A percentile compares a stretch with the other conserved stretches of the same genome.
Evolutionary conservation across 2,329 filamentous ascomycete species (phyloP).

Genomic region (Sporothrix euskadiensis): DNA sequence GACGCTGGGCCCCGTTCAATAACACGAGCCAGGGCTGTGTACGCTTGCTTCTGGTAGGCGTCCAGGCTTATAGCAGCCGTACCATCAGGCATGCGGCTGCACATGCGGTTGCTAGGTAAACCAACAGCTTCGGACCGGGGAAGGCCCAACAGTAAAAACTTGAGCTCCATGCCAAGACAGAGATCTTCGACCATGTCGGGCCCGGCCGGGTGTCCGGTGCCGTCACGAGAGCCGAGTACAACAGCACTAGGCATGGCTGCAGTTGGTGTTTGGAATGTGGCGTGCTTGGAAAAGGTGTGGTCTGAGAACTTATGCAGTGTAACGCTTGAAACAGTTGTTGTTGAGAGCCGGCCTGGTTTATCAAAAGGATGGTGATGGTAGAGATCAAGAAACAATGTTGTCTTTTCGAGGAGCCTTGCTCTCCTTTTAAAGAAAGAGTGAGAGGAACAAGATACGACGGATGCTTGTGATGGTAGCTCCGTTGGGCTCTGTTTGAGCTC

Average conservation of each 20-base stretch:
- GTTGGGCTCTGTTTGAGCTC: neutral
- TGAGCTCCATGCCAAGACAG: conserved; percentile 40
- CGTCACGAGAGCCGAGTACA: neutral
- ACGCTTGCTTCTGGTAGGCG: conserved; percentile 31
- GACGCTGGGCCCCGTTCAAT: conserved; percentile 32
- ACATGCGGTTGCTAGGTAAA: conserved; percentile 10
- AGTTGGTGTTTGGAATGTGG: neutral
- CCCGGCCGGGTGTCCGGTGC: neutral
- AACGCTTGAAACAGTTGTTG: neutral
- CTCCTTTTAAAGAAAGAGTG: neutral
- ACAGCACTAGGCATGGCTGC: conserved; percentile 26
- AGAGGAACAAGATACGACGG: neutral
- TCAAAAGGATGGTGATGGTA: neutral
- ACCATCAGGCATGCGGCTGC: neutral
- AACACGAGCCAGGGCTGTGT: conserved; percentile 34
- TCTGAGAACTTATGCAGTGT: neutral
- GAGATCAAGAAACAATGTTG: neutral
- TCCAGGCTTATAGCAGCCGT: neutral
- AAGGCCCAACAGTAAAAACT: conserved; percentile 39
- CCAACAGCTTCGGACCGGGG: conserved; percentile 16
- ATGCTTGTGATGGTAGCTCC: neutral
- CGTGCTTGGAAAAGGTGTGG: neutral
- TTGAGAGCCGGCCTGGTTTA: too few relatives aligned
- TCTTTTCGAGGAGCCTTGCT: neutral
- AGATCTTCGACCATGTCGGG: conserved; percentile 34